Base-by-base conservation (phyloP, 176 grass and related monocot genomes). In the Aegilops longissima region DNA sequence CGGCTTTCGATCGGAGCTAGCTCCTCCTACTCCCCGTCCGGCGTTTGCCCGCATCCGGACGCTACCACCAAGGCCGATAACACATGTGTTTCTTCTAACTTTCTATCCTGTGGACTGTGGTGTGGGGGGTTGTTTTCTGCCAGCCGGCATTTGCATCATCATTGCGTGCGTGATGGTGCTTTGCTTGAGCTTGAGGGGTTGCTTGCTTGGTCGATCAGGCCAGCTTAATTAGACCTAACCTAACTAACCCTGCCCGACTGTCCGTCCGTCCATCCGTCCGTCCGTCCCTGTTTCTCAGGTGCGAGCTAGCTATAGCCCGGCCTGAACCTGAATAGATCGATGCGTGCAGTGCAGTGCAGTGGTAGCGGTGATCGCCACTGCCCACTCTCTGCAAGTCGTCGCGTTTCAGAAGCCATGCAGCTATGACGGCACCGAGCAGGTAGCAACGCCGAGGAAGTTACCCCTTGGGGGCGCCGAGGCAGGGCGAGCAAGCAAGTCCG, bases 181-280 rank as follows among this genome's bases (percentile, higher is more conserved):
- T 74, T 85, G 44, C 44, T 45, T 45, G 11, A 45, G 76, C 77
- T 79, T 83, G 23, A 67, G 35, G 58, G 34, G 81, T 36, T 90
- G 79, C 64, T 91, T 90, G 72, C 52, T 80, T 65, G 49, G 38
- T 86, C 42, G 63, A 67, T 68, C 45, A 74, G 71, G 71, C 42
- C 39, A 2, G 75, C 81, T 81, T 87, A 87, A 91, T 49, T 40
- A 52, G 39, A 16, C 51, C 51, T 54, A 54, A 16, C 51, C 51
- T 54, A 54, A 54, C 49, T 16, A 51, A 16, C 51, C 0, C 81
- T 2, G 12, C 71, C 71, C 24, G 23, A 13, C 1, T 34, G 54
- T 85, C 52, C 7, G 17, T 56, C 13, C 2, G 12, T 11, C 42
- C 45, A 3, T 11, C 42, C 45, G 52, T 9, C 10, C 4, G 29